Base-by-base conservation (phyloP, 108 stramenopile genomes). In the Nannochloropsis gaditana region DNA sequence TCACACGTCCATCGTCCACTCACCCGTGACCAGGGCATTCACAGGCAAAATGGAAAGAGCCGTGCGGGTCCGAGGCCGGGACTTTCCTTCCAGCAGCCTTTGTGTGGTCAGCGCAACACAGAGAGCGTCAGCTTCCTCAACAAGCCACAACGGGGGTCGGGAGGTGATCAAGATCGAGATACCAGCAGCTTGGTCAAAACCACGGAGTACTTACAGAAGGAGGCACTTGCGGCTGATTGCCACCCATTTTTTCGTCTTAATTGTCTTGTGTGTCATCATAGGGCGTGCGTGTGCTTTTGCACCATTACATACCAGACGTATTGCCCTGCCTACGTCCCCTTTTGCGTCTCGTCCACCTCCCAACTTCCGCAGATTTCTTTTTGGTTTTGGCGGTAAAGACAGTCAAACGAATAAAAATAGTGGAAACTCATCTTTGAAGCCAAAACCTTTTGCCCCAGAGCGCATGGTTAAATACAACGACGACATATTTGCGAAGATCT, bases 401-500 rank as follows among this genome's bases (percentile, higher is more conserved):
- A n/a, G 8, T n/a, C 15, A 6, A n/a, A 73, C 15, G 3, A 73
- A 6, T 8, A 73, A 73, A 73, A 73, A 0, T n/a, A 0, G 5
- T n/a, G 2, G 2, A 73, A 4, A 73, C 19, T 15, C 59, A 50
- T 11, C 47, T n/a, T 73, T 15, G n/a, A 73, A 73, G 6, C 59
- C 59, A n/a, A 73, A 2, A 73, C 59, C 59, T 6, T 73, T 73
- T 73, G 59, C 59, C 19, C 59, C 59, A n/a, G 59, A 73, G 59
- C 15, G n/a, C 0, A 73, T 73, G 59, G 2, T n/a, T 8, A 73
- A 15, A 73, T 73, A 73, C n/a, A n/a, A 73, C 59, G 59, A 73
- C 59, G 59, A 73, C 59, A 15, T 73, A 15, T 73, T 73, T 73
- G 59, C 59, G 4, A 73, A 73, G n/a, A 73, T 73, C 59, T 73